Evolutionary conservation across 768 basidiomycete species (phyloP), one percentile per base, ranked within the genome.

Genomic region (Tulasnella sp.): DNA sequence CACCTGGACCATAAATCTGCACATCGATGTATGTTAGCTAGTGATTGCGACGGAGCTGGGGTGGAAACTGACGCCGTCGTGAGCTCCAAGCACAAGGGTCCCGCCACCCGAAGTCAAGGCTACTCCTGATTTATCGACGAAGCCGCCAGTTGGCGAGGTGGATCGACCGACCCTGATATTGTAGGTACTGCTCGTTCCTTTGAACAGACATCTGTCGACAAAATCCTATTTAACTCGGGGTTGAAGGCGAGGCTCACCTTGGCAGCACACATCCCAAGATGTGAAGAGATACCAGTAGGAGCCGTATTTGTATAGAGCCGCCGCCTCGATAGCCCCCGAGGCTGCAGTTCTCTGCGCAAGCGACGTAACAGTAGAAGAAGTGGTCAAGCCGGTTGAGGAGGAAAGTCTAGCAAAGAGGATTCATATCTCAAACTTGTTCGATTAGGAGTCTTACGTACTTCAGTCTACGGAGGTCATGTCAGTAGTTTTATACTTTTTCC

Each of bases 161-260:
- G 89, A 87, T 40, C 90, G 86, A 31, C 89, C 89, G 40, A 91
- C 89, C 12, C 89, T 87, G 77, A 90, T 91, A 80, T 90, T 91
- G 82, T 91, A 91, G 0, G 89, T 91, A 83, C 89, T 89, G 14
- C 84, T 85, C 18, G 86, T 27, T 31, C 62, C 62, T 68, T 27
- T 1, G 27, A 27, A 14, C 16, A 34, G 18, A 68, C 14, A 5
- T 68, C 27, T 31, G 62, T 18, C 27, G 52, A 52, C 24, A n/a
- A 52, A n/a, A n/a, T n/a, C 7, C 4, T 24, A 8, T n/a, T 24
- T n/a, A n/a, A n/a, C 52, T 3, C 24, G 12, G n/a, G 52, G 21
- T n/a, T n/a, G 52, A 52, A 24, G 52, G 44, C 44, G 1, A n/a
- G 10, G 52, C 34, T 68, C 87, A 5, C 89, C 89, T 34, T 83